phyloP scores from a whole-genome alignment of 2,329 filamentous ascomycete genomes.

The Paecilomyces dactylethromorphus region DNA sequence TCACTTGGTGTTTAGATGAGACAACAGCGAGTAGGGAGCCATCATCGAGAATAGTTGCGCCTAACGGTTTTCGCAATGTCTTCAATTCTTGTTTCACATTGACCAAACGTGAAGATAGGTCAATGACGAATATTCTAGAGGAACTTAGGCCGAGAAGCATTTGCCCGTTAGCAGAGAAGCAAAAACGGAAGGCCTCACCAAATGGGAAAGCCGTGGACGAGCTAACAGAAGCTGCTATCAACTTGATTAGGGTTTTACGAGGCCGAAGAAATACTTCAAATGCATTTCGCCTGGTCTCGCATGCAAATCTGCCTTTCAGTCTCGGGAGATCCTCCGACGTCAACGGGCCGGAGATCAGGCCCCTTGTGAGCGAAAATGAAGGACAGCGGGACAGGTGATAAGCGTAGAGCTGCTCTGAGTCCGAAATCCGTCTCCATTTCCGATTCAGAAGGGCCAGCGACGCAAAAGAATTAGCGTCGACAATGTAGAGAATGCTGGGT shows the following conservation, averaged over 20 bases:
- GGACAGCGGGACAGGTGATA: slow-evolving; percentile 40
- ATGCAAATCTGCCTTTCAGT: slow-evolving; percentile 60
- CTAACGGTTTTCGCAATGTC: slow-evolving; percentile 66
- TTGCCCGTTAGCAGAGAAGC: slow-evolving; percentile 67
- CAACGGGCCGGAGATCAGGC: slow-evolving; percentile 22
- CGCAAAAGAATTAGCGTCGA: slow-evolving; percentile 42
- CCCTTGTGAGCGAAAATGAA: slow-evolving; percentile 32
- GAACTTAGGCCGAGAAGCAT: slow-evolving; percentile 77
- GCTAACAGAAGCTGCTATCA: slow-evolving; percentile 77
- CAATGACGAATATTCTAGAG: slow-evolving; percentile 73
- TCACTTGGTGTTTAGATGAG: slow-evolving; percentile 75
- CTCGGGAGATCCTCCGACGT: slow-evolving; percentile 47
- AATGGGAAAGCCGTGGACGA: slow-evolving; percentile 73
- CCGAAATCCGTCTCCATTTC: slow-evolving; percentile 37
- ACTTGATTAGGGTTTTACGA: slow-evolving; percentile 63
- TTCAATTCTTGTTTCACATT: slow-evolving; percentile 71
- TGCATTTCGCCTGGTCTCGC: slow-evolving; percentile 67
- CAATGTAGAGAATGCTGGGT: slow-evolving; percentile 40
- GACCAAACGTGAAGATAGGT: slow-evolving; percentile 55
- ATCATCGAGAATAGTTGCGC: slow-evolving; percentile 73
- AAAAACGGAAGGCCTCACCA: slow-evolving; percentile 80
- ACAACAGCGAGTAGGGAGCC: slow-evolving; percentile 70
- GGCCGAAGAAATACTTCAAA: slow-evolving; percentile 72
- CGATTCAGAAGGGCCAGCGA: slow-evolving; percentile 40
- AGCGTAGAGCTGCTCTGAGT: slow-evolving; percentile 38